A percentile compares a stretch with the other conserved stretches of the same genome.
Conservation (phyloP, 2,329 filamentous ascomycete genomes). For the Sporothrix inflata region DNA sequence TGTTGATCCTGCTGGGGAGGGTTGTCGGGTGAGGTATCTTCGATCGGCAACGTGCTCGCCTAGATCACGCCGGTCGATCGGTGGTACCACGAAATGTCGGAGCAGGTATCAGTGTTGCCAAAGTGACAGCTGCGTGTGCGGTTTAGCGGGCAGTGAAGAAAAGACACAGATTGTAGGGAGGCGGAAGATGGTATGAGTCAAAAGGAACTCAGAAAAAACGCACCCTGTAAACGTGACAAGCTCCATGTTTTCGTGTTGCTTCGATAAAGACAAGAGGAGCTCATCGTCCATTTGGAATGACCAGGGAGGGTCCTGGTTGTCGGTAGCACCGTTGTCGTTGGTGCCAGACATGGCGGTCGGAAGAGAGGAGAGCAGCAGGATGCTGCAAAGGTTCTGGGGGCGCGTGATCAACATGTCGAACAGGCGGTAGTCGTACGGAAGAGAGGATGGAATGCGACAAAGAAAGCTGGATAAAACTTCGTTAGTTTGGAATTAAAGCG, state of each 20-base stretch:
- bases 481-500: background rate
- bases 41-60: background rate
- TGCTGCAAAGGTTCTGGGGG: background rate
- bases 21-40: background rate
- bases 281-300: background rate
- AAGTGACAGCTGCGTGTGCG: conserved; percentile 23
- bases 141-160: background rate
- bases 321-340: background rate
- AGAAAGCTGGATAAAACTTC: background rate
- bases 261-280: background rate
- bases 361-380: background rate
- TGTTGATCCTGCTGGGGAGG: background rate
- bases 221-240: background rate
- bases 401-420: background rate
- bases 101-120: conserved; percentile 33
- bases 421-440: background rate
- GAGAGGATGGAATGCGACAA: background rate
- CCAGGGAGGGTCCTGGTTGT: too few species aligned
- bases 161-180: too few species aligned
- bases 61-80: conserved; percentile 5
- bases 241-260: conserved; percentile 8
- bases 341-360: background rate
- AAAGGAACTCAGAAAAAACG: too few species aligned
- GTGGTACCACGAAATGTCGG: conserved; percentile 27
- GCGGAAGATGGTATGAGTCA: too few species aligned